These are phyloP conservation scores for Citrus medica DNA, from an alignment of 345 rosid species.

Conservation along the genomic window DNA sequence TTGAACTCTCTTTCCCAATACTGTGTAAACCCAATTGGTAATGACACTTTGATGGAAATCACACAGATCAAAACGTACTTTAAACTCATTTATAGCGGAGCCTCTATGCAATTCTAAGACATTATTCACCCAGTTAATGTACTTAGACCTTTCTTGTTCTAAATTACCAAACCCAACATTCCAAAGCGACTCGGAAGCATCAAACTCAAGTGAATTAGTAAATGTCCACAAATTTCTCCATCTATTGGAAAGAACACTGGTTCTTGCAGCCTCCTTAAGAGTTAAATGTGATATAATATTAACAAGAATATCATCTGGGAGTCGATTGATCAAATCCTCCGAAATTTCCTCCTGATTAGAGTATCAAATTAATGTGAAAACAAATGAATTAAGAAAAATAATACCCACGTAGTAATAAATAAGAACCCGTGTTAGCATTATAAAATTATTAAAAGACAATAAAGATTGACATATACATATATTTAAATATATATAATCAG, in stretches of 20 bases:
- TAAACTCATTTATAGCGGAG: neutral
- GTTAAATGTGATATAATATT: too few species aligned
- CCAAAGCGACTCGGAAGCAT: neutral
- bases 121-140: neutral
- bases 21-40: neutral
- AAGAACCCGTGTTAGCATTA: too few species aligned
- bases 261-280: conserved; percentile 1
- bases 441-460: too few species aligned
- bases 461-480: too few species aligned
- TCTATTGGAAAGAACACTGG: neutral
- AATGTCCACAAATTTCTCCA: conserved; percentile 12
- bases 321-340: neutral
- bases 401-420: too few species aligned
- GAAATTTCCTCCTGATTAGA: neutral
- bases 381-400: too few species aligned
- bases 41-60: neutral
- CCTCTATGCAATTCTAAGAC: neutral
- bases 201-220: neutral
- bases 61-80: neutral
- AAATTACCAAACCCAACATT: too few species aligned
- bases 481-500: too few species aligned
- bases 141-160: neutral
- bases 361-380: too few species aligned
- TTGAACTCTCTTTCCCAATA: neutral
- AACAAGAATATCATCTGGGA: neutral